Percentiles rank a stretch among this genome's conserved stretches.
Evolutionary conservation across 345 rosid species (phyloP).

Genomic region (Eucalyptus pumila): DNA sequence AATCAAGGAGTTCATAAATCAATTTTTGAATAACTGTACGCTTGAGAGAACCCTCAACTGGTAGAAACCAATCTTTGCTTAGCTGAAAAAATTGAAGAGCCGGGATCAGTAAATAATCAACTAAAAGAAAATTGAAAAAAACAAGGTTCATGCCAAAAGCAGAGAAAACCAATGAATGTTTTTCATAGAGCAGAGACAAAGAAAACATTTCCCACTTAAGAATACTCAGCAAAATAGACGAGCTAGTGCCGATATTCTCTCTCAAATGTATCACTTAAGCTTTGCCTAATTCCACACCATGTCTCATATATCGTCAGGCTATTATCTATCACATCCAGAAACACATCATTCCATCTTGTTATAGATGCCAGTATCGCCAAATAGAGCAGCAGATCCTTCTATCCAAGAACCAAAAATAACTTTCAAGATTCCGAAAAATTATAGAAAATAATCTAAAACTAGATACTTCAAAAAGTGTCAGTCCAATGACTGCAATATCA

Average conservation of each 20-base stretch:
- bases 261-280: neutral
- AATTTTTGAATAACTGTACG: constrained; percentile 78
- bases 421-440: neutral
- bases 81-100: constrained; percentile 39
- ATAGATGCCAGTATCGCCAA: neutral
- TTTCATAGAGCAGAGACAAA: neutral
- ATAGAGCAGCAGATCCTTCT: neutral
- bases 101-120: neutral
- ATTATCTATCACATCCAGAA: neutral
- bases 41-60: constrained; percentile 84
- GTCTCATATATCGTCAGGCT: neutral
- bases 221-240: neutral
- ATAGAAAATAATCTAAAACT: neutral
- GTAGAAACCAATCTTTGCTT: constrained; percentile 74
- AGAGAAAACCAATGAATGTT: neutral
- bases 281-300: neutral
- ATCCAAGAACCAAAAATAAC: neutral
- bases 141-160: neutral
- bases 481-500: neutral
- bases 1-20: constrained; percentile 58
- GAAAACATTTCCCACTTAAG: neutral
- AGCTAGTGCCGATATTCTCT: neutral
- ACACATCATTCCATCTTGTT: neutral
- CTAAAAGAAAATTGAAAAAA: neutral
- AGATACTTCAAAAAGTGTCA: neutral